phyloP scores from a whole-genome alignment of 2,329 filamentous ascomycete species.

The Pseudogymnoascus sp. region DNA sequence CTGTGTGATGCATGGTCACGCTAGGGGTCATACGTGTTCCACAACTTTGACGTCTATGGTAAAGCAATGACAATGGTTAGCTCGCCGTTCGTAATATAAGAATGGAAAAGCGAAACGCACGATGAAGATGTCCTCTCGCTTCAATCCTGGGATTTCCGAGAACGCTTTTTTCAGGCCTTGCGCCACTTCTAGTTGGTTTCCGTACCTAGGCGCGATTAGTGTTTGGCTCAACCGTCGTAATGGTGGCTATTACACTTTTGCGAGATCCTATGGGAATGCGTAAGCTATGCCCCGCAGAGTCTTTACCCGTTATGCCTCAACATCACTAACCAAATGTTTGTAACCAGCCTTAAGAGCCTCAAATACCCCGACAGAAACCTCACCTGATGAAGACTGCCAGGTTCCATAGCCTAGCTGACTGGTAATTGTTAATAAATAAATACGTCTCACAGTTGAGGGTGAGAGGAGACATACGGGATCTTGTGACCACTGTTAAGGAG shows the following conservation, averaged over 20 bases:
- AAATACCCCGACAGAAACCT: slow-evolving; percentile 57
- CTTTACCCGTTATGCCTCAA: background rate
- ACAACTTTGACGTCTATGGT: slow-evolving; percentile 55
- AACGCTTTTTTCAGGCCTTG: slow-evolving; percentile 43
- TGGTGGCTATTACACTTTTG: slow-evolving; percentile 7
- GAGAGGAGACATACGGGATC: slow-evolving; percentile 52
- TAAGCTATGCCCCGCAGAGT: background rate
- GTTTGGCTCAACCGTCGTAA: slow-evolving; percentile 28
- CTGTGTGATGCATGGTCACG: background rate
- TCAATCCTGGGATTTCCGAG: slow-evolving; percentile 39
- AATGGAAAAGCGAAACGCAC: slow-evolving; percentile 5
- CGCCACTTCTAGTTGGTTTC: slow-evolving; percentile 55
- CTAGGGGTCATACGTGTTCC: slow-evolving; percentile 37
- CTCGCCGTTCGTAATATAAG: background rate
- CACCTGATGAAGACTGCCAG: slow-evolving; percentile 58
- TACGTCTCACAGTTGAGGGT: slow-evolving; percentile 47
- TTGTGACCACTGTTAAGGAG: slow-evolving; percentile 56
- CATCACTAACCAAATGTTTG: slow-evolving; percentile 43
- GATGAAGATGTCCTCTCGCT: slow-evolving; percentile 49
- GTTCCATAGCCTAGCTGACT: slow-evolving; percentile 41
- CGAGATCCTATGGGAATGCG: slow-evolving; percentile 11
- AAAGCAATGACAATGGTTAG: background rate
- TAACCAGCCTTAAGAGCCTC: slow-evolving; percentile 56
- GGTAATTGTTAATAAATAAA: background rate
- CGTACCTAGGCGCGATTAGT: slow-evolving; percentile 37